Percentiles rank a stretch among this genome's conserved stretches.
phyloP scores from a whole-genome alignment of 495 filamentous ascomycete genomes.

The Melanomma pulvis-pyrius region DNA sequence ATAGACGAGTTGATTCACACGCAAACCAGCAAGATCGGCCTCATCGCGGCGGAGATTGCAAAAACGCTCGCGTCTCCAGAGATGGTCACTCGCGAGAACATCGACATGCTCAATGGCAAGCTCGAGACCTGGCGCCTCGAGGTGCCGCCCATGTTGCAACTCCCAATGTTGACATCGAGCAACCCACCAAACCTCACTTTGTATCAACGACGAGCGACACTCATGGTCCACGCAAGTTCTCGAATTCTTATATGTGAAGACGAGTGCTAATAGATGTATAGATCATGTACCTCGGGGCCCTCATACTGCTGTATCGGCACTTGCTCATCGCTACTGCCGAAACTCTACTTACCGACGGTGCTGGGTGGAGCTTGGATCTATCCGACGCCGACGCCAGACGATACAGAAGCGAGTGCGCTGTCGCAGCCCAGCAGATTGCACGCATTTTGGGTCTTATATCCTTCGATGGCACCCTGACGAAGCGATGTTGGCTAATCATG shows the following conservation, averaged over 20 bases:
- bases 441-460: slow-evolving; percentile 29
- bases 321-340: slow-evolving; percentile 28
- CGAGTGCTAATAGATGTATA: too few relatives aligned
- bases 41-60: slow-evolving; percentile 36
- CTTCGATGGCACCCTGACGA: slow-evolving; percentile 33
- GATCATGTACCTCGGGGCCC: slow-evolving; percentile 38
- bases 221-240: slow-evolving; percentile 37
- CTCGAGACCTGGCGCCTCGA: slow-evolving; percentile 29
- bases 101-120: slow-evolving; percentile 22
- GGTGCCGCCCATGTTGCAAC: slow-evolving; percentile 26
- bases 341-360: slow-evolving; percentile 15
- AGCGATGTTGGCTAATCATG: slow-evolving; percentile 39
- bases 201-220: slow-evolving; percentile 31
- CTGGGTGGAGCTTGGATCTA: slow-evolving; percentile 8
- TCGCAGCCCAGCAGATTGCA: slow-evolving; percentile 31
- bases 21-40: slow-evolving; percentile 32
- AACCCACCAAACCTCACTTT: slow-evolving; percentile 13
- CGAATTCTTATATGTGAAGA: too few relatives aligned
- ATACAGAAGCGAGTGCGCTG: slow-evolving; percentile 25
- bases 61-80: slow-evolving; percentile 29
- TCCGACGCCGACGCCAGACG: slow-evolving; percentile 15
- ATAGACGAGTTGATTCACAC: slow-evolving; percentile 30
- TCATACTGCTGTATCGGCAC: slow-evolving; percentile 35
- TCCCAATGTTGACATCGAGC: slow-evolving; percentile 17
- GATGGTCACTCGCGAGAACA: slow-evolving; percentile 23